Conservation (phyloP, 345 rosid genomes). For the Turritis glabra region DNA sequence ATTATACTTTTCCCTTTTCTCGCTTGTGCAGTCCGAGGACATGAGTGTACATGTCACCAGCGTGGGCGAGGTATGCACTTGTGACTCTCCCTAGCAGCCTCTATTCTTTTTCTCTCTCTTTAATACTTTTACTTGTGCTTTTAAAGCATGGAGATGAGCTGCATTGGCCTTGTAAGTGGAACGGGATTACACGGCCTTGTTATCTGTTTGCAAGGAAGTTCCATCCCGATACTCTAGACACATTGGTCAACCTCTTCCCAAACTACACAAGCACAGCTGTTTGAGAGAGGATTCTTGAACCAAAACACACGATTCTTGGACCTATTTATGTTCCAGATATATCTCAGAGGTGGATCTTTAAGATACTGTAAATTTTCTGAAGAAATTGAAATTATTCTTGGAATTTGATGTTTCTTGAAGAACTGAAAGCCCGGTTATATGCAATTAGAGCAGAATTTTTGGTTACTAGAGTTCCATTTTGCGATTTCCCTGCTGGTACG, state of each 20-base stretch:
- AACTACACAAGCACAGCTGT: conserved; percentile 51
- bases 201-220: conserved; percentile 94
- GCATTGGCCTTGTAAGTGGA: conserved; percentile 78
- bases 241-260: conserved; percentile 66
- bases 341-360: conserved; percentile 14
- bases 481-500: not conserved
- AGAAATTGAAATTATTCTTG: conserved; percentile 16
- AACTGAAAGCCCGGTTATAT: conserved; percentile 17
- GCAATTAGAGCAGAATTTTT: conserved; percentile 25
- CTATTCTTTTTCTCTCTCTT: not conserved
- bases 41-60: conserved; percentile 79
- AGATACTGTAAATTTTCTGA: conserved; percentile 32
- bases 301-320: conserved; percentile 19
- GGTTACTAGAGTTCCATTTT: conserved; percentile 6
- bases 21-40: conserved; percentile 65
- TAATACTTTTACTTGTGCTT: conserved; percentile 12
- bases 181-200: conserved; percentile 88
- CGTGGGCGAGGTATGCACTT: conserved; percentile 50
- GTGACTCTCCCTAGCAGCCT: not conserved
- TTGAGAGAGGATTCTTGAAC: conserved; percentile 41
- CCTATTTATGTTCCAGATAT: conserved; percentile 11
- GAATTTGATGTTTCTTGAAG: conserved; percentile 12
- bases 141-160: conserved; percentile 59
- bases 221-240: conserved; percentile 65
- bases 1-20: not conserved